Evolutionary conservation across 2,329 filamentous ascomycete genomes (phyloP), one percentile per base, ranked within the genome.

Genomic region (Xylariomycetidae sp.): DNA sequence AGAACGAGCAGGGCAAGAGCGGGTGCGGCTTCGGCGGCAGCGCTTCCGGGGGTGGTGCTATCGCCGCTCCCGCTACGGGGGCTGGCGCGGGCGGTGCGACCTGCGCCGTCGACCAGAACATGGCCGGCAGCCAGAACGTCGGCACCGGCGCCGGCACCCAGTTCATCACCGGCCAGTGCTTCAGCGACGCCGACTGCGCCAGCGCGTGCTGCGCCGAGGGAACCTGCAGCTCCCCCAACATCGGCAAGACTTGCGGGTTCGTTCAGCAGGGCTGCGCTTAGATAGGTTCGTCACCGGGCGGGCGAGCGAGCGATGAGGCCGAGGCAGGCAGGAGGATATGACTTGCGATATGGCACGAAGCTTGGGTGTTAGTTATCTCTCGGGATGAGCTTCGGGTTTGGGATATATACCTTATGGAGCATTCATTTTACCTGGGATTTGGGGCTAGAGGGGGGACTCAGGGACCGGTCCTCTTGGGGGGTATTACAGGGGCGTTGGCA

Each of bases 81-180:
- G 25, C 33, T 10, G 18, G 29, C 4, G 29, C 29, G 2, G 22
- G 10, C 8, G 10, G 9, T 13, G 25, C 18, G 32, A 13, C 12
- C 3, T 29, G 13, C 6, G 28, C 36, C 2, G 25, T 34, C 10
- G 26, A 44, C 34, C 14, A 34, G 12, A 37, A 32, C 10, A 34
- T 34, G 13, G 35, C 46, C 1, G 52, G 52, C 5, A 34, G 29
- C 16, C 38, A 46, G 35, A 50, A 50, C 29, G 46, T 49, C 7
- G 48, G 48, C 17, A 43, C 42, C 19, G 44, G 35, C 5, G 27
- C 44, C 18, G 48, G 42, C 5, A 34, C 25, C 10, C 50, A 53
- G 30, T 53, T 53, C 39, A 53, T 53, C 33, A 52, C 49, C 6
- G 49, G 48, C 6, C 38, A 41, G 37, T 53, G 50, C 35, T 35